Conservation (phyloP, 2,329 filamentous ascomycete species). For the Aspergillus ruber region DNA sequence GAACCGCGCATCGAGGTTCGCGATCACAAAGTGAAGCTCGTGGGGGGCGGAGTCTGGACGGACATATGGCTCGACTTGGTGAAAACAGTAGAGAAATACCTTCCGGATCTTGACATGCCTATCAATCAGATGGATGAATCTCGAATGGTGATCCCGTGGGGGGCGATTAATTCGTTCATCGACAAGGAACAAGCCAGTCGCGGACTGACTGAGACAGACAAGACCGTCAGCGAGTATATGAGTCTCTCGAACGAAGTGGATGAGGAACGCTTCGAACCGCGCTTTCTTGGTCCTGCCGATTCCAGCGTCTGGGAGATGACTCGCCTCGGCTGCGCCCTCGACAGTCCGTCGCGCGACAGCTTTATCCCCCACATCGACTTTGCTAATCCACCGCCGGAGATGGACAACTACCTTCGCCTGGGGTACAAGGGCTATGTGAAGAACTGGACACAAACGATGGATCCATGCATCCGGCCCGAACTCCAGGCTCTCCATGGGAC, state of each 20-base stretch:
- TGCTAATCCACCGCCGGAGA: background rate
- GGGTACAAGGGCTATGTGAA: constrained; percentile 41
- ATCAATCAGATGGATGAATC: constrained; percentile 47
- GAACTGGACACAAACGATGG: constrained; percentile 42
- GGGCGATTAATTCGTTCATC: constrained; percentile 38
- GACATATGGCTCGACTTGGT: constrained; percentile 38
- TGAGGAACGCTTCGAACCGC: constrained; percentile 11
- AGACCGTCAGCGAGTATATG: constrained; percentile 8
- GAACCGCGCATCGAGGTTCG: constrained; percentile 35
- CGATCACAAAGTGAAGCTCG: constrained; percentile 29
- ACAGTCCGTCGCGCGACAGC: constrained; percentile 11
- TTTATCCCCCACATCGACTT: constrained; percentile 10
- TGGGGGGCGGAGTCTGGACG: constrained; percentile 31
- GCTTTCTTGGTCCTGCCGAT: constrained; percentile 2
- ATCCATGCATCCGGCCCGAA: constrained; percentile 41
- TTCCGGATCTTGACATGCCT: constrained; percentile 44
- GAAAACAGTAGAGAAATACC: constrained; percentile 25
- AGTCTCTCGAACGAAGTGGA: constrained; percentile 1
- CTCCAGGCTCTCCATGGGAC: constrained; percentile 43
- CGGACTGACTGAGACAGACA: background rate
- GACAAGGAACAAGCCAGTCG: constrained; percentile 21
- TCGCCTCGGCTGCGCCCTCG: constrained; percentile 31
- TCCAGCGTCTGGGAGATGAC: constrained; percentile 39
- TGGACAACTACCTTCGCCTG: constrained; percentile 26
- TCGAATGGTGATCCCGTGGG: constrained; percentile 43